phyloP scores from a whole-genome alignment of 768 basidiomycete species.

The Tricholoma terreum region DNA sequence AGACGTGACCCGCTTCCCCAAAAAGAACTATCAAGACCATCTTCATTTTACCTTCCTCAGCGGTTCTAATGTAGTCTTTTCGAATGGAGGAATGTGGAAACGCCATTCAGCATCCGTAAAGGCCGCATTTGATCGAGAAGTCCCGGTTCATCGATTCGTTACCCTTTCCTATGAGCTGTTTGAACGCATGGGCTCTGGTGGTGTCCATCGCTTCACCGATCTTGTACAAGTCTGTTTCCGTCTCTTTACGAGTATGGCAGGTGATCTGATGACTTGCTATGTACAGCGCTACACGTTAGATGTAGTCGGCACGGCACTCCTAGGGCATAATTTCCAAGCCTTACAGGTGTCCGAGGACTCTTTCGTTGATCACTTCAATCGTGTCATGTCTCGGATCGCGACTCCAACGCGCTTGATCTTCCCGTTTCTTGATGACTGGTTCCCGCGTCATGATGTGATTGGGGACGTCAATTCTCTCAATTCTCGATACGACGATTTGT shows the following conservation, averaged over 20 bases:
- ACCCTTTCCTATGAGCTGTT: conserved; percentile 30
- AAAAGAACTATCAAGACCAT: conserved; percentile 30
- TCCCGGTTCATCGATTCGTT: conserved; percentile 33
- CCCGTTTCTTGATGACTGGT: conserved; percentile 27
- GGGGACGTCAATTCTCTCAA: conserved; percentile 28
- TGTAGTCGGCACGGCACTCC: conserved; percentile 33
- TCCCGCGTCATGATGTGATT: conserved; percentile 28
- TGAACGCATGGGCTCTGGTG: conserved; percentile 26
- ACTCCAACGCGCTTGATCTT: conserved; percentile 31
- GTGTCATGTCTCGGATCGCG: conserved; percentile 34
- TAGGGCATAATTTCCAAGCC: conserved; percentile 37
- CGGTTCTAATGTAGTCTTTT: conserved; percentile 33
- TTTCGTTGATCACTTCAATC: conserved; percentile 35
- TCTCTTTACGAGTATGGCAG: neutral
- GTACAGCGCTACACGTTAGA: conserved; percentile 32
- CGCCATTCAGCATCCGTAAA: conserved; percentile 34
- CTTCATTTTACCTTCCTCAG: conserved; percentile 36
- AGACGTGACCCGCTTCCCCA: conserved; percentile 22
- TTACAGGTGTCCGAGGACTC: conserved; percentile 27
- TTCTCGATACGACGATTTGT: conserved; percentile 22
- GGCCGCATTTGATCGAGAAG: conserved; percentile 29
- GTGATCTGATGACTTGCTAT: neutral
- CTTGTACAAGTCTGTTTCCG: conserved; percentile 18
- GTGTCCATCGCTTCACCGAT: conserved; percentile 26
- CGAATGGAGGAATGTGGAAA: conserved; percentile 38